Conservation (phyloP, 352 stramenopile species). For the Pythium grandisporangium region DNA sequence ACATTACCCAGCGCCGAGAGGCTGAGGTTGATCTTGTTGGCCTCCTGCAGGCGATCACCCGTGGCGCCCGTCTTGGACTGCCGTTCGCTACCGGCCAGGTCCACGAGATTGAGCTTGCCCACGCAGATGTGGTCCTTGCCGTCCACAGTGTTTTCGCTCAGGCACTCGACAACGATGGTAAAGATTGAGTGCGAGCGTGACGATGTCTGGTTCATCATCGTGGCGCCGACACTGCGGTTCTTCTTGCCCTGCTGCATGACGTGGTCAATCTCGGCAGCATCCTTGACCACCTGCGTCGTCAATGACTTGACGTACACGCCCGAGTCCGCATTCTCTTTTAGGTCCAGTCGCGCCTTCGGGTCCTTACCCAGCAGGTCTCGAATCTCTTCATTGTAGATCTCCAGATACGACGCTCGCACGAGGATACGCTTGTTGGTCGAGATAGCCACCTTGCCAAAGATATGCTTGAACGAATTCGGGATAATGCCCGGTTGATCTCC, state of each 20-base stretch:
- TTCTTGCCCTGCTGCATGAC: conserved; percentile 94
- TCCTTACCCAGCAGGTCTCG: conserved; percentile 90
- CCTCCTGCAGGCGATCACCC: conserved; percentile 61
- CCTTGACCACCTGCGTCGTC: conserved; percentile 83
- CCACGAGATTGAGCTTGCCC: conserved; percentile 94
- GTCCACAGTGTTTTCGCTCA: conserved; percentile 48
- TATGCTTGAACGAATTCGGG: conserved; percentile 87
- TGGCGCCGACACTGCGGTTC: conserved; percentile 91
- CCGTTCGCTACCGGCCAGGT: conserved; percentile 65
- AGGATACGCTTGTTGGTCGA: conserved; percentile 93
- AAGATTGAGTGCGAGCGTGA: conserved; percentile 98
- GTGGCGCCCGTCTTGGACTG: conserved; percentile 70
- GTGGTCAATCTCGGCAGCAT: conserved; percentile 85
- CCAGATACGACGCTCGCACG: conserved; percentile 92
- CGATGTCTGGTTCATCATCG: conserved; percentile 96
- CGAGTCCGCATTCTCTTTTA: conserved; percentile 88
- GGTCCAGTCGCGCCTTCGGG: conserved; percentile 60
- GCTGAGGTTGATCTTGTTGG: conserved; percentile 74
- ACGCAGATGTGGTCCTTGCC: conserved; percentile 90
- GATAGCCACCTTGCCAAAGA: conserved; percentile 83
- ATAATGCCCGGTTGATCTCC: conserved; percentile 81
- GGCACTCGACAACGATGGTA: conserved; percentile 92
- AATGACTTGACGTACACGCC: conserved; percentile 89
- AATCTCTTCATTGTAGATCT: conserved; percentile 99
- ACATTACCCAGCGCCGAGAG: conserved; percentile 78